Evolutionary conservation across 1,284 basidiomycete genomes (phyloP).

Genomic region (Cryptococcus sp.): DNA sequence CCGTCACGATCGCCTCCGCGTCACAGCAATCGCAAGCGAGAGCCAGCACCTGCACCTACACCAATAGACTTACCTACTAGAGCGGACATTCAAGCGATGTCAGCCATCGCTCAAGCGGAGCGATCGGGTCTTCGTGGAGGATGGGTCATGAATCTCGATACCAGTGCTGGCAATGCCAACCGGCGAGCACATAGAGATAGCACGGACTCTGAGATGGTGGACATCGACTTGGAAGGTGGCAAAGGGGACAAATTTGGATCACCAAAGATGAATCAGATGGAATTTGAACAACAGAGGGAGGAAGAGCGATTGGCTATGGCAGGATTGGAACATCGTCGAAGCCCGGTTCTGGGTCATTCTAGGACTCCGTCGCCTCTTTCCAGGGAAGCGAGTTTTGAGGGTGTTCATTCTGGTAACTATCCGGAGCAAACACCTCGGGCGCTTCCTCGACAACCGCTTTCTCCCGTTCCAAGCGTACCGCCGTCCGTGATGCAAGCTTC

Average conservation of each 20-base stretch:
- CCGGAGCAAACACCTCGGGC: slow-evolving; percentile 14
- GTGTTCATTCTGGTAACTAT: slow-evolving; percentile 2
- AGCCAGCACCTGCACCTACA: slow-evolving; percentile 36
- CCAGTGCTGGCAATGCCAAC: slow-evolving; percentile 24
- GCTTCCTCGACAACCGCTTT: slow-evolving; percentile 8
- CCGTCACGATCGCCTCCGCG: slow-evolving; percentile 35
- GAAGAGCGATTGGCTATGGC: slow-evolving; percentile 39
- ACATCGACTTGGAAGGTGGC: slow-evolving; percentile 54
- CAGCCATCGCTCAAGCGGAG: slow-evolving; percentile 52
- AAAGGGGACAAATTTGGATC: slow-evolving; percentile 42
- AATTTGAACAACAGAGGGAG: slow-evolving; percentile 34
- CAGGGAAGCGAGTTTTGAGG: slow-evolving; percentile 21
- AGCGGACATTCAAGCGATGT: slow-evolving; percentile 53
- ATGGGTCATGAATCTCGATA: slow-evolving; percentile 53
- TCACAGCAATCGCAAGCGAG: slow-evolving; percentile 11
- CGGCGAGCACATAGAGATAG: slow-evolving; percentile 19
- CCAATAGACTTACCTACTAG: slow-evolving; percentile 53
- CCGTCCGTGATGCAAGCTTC: slow-evolving; percentile 26
- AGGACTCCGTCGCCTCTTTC: slow-evolving; percentile 37
- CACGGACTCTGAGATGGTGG: slow-evolving; percentile 50
- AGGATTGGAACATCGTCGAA: slow-evolving; percentile 39
- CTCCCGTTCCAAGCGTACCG: slow-evolving; percentile 15
- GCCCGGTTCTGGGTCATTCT: slow-evolving; percentile 11
- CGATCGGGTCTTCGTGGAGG: slow-evolving; percentile 49
- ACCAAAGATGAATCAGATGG: slow-evolving; percentile 29